These are phyloP conservation scores for Ophiostoma pallidulum DNA, from an alignment of 2,329 filamentous ascomycete species.

Conservation along the genomic window DNA sequence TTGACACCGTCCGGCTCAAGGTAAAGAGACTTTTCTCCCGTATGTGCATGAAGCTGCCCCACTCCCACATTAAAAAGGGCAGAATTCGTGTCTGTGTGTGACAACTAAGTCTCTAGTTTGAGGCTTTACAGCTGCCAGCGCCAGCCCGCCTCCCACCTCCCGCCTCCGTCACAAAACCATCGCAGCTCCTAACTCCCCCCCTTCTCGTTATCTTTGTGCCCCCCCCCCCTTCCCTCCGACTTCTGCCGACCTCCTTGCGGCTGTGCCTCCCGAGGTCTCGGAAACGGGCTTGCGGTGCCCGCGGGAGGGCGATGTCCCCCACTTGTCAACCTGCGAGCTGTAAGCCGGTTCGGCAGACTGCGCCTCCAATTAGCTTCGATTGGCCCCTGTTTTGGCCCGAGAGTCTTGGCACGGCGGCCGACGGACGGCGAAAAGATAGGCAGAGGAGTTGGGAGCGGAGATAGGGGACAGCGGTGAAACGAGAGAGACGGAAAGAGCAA, in stretches of 20 bases:
- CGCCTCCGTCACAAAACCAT: no score
- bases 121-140: no score
- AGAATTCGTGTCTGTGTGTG: no score
- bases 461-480: neutral
- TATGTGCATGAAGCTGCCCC: no score
- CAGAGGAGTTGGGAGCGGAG: neutral
- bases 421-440: neutral
- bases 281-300: neutral
- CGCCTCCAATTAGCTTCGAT: slow-evolving; percentile 4
- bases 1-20: no score
- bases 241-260: slow-evolving; percentile 6
- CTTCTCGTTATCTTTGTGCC: neutral
- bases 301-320: no score
- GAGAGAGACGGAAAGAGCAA: no score
- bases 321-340: no score
- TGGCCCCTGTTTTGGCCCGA: neutral
- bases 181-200: neutral
- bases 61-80: no score
- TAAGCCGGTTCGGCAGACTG: slow-evolving; percentile 9
- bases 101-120: no score
- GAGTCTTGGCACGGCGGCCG: slow-evolving; percentile 2
- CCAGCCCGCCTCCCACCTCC: no score
- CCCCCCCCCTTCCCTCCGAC: neutral
- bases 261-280: slow-evolving; percentile 6
- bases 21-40: no score